Evolutionary conservation across 108 stramenopile genomes (phyloP), one percentile per base, ranked within the genome.

Genomic region (Skeletonema grethae): DNA sequence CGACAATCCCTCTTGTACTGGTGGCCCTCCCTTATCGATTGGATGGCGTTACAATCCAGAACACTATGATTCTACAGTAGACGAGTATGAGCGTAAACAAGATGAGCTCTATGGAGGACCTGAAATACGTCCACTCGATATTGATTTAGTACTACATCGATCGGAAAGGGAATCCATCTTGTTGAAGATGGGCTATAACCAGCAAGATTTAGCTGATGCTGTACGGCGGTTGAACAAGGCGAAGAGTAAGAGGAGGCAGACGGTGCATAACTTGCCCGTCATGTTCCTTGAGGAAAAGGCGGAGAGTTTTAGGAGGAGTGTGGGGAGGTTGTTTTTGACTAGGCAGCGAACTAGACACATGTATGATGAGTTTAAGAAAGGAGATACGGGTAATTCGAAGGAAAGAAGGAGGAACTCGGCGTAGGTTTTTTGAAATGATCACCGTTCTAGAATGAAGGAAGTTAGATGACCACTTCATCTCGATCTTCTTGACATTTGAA

Each of bases 161-260:
- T 65, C 69, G 18, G 83, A 76, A 36, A 84, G 88, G 30, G 84
- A 90, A 62, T 70, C 76, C 7, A 77, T 85, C 8, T 56, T 90
- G 7, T 7, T 59, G 43, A 78, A 82, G 24, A 61, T 76, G 61
- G 88, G 88, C 3, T 87, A 86, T 38, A 82, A 66, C 8, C 58
- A 59, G 18, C 61, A 56, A 22, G 86, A 87, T 32, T 35, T 90
- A 31, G 88, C 83, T 6, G 57, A 75, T 16, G 65, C 83, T 15
- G 82, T 86, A 7, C 72, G 88, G 35, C 39, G 61, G 35, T 53
- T 64, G 3, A 73, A 81, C 76, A 90, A 80, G 72, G 75, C 73
- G 5, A 90, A 90, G 85, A 86, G 80, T 48, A 75, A 76, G 43
- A 58, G 88, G 15, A 67, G 82, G 25, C 79, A 81, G 46, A 90